Evolutionary conservation across 192 early-diverging fungal species (phyloP), one percentile per base, ranked within the genome.

Genomic region (Umbelopsis vinacea): DNA sequence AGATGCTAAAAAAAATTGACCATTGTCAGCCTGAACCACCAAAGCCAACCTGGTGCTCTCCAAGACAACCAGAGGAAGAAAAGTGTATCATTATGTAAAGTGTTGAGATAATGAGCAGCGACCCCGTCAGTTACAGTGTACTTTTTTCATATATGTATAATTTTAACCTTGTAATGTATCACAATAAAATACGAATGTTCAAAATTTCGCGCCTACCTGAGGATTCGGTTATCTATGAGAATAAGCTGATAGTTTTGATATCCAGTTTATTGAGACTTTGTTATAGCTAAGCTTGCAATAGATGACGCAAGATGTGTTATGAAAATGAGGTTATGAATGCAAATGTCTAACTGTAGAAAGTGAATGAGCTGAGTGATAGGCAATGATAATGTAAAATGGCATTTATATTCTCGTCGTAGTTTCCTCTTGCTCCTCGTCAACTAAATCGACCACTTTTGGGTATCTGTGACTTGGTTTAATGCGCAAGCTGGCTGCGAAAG

Each of bases 61-160:
- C 57, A 14, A 29, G 57, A 26, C 26, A 63, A 6, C 57, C 57
- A 17, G 57, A 26, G 2, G 57, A 37, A 63, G 57, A 63, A 17
- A 63, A 63, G 57, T 63, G 57, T 29, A 37, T 63, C 33, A 38
- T 63, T 15, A 63, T 63, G 57, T 63, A 12, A 63, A 37, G 8
- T 17, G 11, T 35, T 35, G 14, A 50, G 48, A 2, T 0, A 12
- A n/a, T 7, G 40, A 43, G 48, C n/a, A 19, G 15, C 48, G 15
- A n/a, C n/a, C 3, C 15, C 48, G 48, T n/a, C 7, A 5, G 15
- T 19, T 50, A 21, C 7, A n/a, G 15, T 50, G 19, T 50, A 43
- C 17, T 46, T 50, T 4, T 50, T 50, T 5, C 48, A 50, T 3
- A 17, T 50, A n/a, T 50, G 48, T 50, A 50, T 21, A 50, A 50